Percentiles rank a stretch among this genome's conserved stretches.
Evolutionary conservation across 805 yeast species (phyloP).

Genomic region (Pichia ethanolica): DNA sequence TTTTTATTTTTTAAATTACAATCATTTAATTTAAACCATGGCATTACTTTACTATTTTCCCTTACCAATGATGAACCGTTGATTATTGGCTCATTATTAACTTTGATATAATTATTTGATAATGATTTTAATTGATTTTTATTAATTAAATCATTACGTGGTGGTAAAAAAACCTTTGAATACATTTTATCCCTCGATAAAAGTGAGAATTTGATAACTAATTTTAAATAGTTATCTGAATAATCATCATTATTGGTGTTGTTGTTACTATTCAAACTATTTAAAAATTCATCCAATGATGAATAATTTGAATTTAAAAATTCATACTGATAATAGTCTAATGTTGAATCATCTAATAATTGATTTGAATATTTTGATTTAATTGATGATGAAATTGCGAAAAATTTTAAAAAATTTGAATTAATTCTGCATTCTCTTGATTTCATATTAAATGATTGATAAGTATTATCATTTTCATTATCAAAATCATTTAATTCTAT

Average conservation of each 20-base stretch:
- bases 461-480: neutral
- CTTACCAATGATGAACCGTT: conserved; percentile 18
- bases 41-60: conserved; percentile 20
- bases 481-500: neutral
- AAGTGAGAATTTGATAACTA: conserved; percentile 30
- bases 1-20: conserved; percentile 11
- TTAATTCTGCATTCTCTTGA: conserved; percentile 45
- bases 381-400: conserved; percentile 42
- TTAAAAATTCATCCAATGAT: conserved; percentile 22
- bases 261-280: neutral
- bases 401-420: conserved; percentile 39
- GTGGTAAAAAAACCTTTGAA: conserved; percentile 45
- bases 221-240: conserved; percentile 1
- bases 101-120: conserved; percentile 9
- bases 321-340: conserved; percentile 26
- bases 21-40: conserved; percentile 23
- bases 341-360: conserved; percentile 28
- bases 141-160: conserved; percentile 33
- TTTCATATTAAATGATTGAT: neutral
- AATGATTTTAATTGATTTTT: neutral
- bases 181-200: conserved; percentile 44
- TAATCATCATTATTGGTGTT: neutral
- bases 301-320: conserved; percentile 20
- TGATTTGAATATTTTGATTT: conserved; percentile 24
- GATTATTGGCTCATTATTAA: neutral